Percentiles rank a stretch among this genome's conserved stretches.
phyloP scores from a whole-genome alignment of 768 basidiomycete genomes.

The Thelephora aurantiotincta region DNA sequence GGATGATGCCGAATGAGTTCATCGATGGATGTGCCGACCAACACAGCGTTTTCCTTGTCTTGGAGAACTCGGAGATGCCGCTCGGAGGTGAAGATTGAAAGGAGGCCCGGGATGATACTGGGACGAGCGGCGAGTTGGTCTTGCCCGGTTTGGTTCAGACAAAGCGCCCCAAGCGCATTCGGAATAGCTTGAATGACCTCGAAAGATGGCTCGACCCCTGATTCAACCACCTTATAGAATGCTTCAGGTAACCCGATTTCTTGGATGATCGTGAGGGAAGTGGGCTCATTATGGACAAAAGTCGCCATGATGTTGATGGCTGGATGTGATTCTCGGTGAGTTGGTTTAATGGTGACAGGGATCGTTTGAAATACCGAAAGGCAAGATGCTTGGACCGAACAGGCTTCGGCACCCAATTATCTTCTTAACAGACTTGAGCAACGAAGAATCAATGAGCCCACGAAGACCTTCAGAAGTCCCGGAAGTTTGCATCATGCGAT shows the following conservation, averaged over 20 bases:
- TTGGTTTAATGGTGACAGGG: background rate
- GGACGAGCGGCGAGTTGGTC: slow-evolving; percentile 66
- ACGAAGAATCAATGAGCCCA: slow-evolving; percentile 81
- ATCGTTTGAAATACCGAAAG: slow-evolving; percentile 45
- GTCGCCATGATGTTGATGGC: slow-evolving; percentile 94
- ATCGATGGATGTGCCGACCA: slow-evolving; percentile 83
- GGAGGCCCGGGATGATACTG: slow-evolving; percentile 71
- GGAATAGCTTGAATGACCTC: slow-evolving; percentile 91
- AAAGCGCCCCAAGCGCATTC: slow-evolving; percentile 91
- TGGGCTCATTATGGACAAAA: slow-evolving; percentile 97
- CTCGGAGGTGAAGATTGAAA: slow-evolving; percentile 78
- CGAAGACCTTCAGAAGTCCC: slow-evolving; percentile 91
- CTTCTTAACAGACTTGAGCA: slow-evolving; percentile 75
- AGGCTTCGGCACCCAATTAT: slow-evolving; percentile 71
- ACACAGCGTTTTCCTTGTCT: slow-evolving; percentile 85
- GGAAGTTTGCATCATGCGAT: slow-evolving; percentile 94
- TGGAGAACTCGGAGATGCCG: slow-evolving; percentile 69
- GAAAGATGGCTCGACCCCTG: slow-evolving; percentile 72
- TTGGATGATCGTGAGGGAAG: slow-evolving; percentile 83
- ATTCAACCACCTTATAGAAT: slow-evolving; percentile 78
- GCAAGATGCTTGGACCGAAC: slow-evolving; percentile 80
- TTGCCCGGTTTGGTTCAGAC: slow-evolving; percentile 84
- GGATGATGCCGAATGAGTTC: slow-evolving; percentile 97
- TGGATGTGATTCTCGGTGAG: slow-evolving; percentile 16
- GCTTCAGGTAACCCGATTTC: slow-evolving; percentile 81